Evolutionary conservation across 257 asterid species (phyloP), one percentile per base, ranked within the genome.

Genomic region (Leptodermis oblonga): DNA sequence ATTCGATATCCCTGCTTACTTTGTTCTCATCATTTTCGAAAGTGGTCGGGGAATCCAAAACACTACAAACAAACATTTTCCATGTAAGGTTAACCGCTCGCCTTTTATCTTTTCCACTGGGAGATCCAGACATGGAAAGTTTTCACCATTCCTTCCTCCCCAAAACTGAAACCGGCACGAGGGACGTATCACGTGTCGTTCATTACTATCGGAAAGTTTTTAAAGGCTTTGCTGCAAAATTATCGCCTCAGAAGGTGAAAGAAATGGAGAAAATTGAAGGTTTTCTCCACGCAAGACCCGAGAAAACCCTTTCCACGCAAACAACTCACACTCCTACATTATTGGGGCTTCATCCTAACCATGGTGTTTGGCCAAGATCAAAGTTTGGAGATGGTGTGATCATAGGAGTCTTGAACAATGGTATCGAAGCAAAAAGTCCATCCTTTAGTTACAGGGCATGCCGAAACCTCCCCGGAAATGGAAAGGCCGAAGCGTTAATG

Each of bases 401-500:
- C 14, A 68, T 78, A 6, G 86, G 83, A 14, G 62, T 82, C 0
- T 0, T 82, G 0, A 83, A 82, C 65, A 41, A 73, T 5, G 86
- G 86, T 1, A 73, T 82, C 39, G 63, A 67, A 2, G 78, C 80
- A 7, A 69, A 34, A 52, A 81, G 78, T 46, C 80, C 81, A 0
- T 82, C 86, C 1, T 82, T 82, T 23, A 1, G 7, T 25, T 83
- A 82, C 39, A 59, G 70, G 1, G 77, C 8, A 53, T 78, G 72
- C 79, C 80, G 1, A 71, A 77, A 1, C 80, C 81, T 11, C 84
- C 86, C 0, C 72, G 69, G 1, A 70, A 55, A 25, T 79, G 86
- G 86, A 82, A 70, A n/a, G 86, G 86, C 7, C 65, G 45, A 34
- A 78, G 86, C 11, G 79, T n/a, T n/a, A n/a, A n/a, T n/a, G n/a